phyloP scores from a whole-genome alignment of 495 filamentous ascomycete species.

The Penicillium canariense region DNA sequence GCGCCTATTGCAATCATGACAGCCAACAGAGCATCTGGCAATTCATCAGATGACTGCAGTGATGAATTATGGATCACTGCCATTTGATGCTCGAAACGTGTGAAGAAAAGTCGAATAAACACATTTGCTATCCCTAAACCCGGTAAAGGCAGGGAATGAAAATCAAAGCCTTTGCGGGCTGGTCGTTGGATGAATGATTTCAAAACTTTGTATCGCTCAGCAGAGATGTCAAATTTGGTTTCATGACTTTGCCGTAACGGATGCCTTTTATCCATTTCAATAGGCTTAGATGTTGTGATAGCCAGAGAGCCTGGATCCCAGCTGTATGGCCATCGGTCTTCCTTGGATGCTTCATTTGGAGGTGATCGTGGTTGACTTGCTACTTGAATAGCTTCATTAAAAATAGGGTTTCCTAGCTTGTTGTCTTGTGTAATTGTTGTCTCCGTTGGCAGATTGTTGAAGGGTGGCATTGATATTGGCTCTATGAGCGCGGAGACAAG shows the following conservation, averaged over 20 bases:
- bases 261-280: conserved; percentile 2
- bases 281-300: conserved; percentile 8
- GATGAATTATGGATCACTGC: conserved; percentile 8
- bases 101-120: conserved; percentile 10
- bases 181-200: conserved; percentile 4
- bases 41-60: conserved; percentile 1
- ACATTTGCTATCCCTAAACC: conserved; percentile 3
- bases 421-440: background rate
- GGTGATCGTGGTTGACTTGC: background rate
- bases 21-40: conserved; percentile 7
- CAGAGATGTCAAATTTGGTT: conserved; percentile 2
- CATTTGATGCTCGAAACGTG: conserved; percentile 3
- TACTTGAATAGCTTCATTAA: background rate
- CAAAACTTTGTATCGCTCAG: background rate
- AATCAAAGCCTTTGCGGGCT: conserved; percentile 4
- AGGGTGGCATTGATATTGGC: background rate
- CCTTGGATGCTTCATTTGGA: conserved; percentile 12
- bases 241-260: conserved; percentile 1
- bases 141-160: conserved; percentile 8
- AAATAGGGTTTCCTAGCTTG: background rate
- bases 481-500: conserved; percentile 6
- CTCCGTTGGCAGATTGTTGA: background rate
- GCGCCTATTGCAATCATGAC: conserved; percentile 9
- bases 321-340: conserved; percentile 10
- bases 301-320: conserved; percentile 9